Base-by-base conservation (phyloP, 164 flowering plant genomes). In the Dillenia turbinata region DNA sequence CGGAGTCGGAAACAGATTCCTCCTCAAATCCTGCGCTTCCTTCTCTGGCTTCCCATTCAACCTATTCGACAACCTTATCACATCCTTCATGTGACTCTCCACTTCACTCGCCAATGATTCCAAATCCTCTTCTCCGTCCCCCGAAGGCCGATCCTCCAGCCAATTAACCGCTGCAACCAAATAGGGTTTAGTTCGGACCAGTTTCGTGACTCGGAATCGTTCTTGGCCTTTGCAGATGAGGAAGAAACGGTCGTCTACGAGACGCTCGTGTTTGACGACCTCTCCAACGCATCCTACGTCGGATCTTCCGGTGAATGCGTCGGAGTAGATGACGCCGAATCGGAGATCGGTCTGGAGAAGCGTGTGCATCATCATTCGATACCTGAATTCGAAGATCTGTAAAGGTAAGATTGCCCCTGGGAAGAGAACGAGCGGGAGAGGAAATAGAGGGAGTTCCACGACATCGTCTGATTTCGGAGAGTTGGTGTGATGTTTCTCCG, bases 291-390 rank as follows among this genome's bases (percentile, higher is more conserved):
- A 93, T 8, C 98, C 98, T 22, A 93, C 94, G 14, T 82, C 88
- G 68, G 96, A 78, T 33, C 87, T 75, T 26, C 96, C 94, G 58
- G 92, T 67, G 47, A 78, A 65, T 56, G 92, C 53, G 73, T 90
- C 97, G 67, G 91, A 56, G 86, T 81, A 93, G 67, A 89, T 72
- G 56, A 90, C 90, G 17, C 98, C 98, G 76, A 93, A 93, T 0
- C 98, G 94, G 61, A 93, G 92, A 73, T 93, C 98, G 54, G 97
- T 84, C 15, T 87, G 89, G 55, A 93, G 88, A 60, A 93, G 89
- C 0, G 98, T 89, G 74, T 93, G 97, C 98, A 93, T 90, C 97
- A 93, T 89, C 56, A 93, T 90, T 33, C 98, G 88, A 81, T 90
- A 93, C 2, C 97, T 88, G 75, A 85, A 89, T 71, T 93, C 98